These are phyloP conservation scores for Starmerella khaoyaiensis DNA, from an alignment of 805 yeast species.

Conservation along the genomic window DNA sequence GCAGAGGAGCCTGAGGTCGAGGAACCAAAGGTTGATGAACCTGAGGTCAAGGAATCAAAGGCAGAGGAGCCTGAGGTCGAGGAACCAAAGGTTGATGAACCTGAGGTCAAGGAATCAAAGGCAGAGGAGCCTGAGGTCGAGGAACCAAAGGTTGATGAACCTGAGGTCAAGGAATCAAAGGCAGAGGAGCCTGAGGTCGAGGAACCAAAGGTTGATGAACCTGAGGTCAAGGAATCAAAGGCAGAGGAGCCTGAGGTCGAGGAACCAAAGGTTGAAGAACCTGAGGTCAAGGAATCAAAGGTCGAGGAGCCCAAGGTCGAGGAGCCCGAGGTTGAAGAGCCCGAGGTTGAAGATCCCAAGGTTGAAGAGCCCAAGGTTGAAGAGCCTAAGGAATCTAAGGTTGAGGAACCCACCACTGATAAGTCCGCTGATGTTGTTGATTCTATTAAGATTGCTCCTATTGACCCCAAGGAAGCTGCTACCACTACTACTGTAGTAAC, in stretches of 20 bases:
- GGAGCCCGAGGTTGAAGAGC: constrained; percentile 1
- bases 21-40: constrained; percentile 42
- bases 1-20: neutral
- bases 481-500: no score
- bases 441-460: no score
- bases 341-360: constrained; percentile 26
- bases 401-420: neutral
- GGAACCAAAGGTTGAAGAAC: constrained; percentile 7
- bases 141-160: neutral
- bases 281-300: constrained; percentile 3
- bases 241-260: no score
- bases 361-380: constrained; percentile 46
- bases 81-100: neutral
- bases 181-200: constrained; percentile 44
- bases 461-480: no score
- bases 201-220: constrained; percentile 1
- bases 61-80: constrained; percentile 25
- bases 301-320: neutral
- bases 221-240: neutral
- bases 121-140: constrained; percentile 1
- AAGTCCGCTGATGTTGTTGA: neutral
- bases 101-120: neutral
- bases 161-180: constrained; percentile 47
- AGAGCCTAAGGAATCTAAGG: constrained; percentile 31
- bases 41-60: constrained; percentile 39